Evolutionary conservation across 495 filamentous ascomycete genomes (phyloP).

Genomic region (Neohortaea acidophila): DNA sequence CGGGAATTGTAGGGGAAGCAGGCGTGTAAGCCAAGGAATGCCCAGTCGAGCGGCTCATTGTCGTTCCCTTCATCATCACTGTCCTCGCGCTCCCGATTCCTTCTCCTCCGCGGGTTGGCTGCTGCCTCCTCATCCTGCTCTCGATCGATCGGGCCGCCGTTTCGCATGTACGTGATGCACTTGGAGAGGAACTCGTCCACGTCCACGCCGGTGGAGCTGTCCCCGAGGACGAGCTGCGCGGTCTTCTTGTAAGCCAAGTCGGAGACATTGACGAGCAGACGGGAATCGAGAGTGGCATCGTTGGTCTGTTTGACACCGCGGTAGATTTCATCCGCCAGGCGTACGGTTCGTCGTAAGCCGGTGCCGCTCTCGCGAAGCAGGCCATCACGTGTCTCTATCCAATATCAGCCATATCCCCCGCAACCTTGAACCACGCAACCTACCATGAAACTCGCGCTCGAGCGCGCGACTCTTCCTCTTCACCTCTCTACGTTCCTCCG

Average conservation of each 20-base stretch:
- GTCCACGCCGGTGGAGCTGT: constrained; percentile 57
- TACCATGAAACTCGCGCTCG: constrained; percentile 48
- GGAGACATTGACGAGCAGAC: constrained; percentile 59
- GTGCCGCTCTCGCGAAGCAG: constrained; percentile 17
- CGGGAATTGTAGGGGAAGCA: constrained; percentile 56
- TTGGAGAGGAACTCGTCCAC: constrained; percentile 89
- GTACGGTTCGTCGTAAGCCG: constrained; percentile 41
- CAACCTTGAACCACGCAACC: constrained; percentile 9
- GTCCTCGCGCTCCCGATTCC: constrained; percentile 1
- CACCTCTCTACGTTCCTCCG: constrained; percentile 56
- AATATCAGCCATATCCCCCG: constrained; percentile 5
- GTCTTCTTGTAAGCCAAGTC: constrained; percentile 66
- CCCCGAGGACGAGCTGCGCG: constrained; percentile 52
- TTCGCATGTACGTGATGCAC: constrained; percentile 74
- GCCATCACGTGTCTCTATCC: constrained; percentile 20
- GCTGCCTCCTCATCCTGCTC: constrained; percentile 1
- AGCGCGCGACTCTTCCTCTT: constrained; percentile 55
- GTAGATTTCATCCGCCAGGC: constrained; percentile 48
- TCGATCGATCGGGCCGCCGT: constrained; percentile 26
- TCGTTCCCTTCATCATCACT: constrained; percentile 37
- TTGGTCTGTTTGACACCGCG: constrained; percentile 68
- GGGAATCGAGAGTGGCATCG: constrained; percentile 85
- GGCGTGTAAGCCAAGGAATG: constrained; percentile 59
- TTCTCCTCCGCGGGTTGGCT: not conserved
- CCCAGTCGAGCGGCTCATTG: constrained; percentile 77